Conservation (phyloP, 2,329 filamentous ascomycete species). For the Epichloe brachyelytri region DNA sequence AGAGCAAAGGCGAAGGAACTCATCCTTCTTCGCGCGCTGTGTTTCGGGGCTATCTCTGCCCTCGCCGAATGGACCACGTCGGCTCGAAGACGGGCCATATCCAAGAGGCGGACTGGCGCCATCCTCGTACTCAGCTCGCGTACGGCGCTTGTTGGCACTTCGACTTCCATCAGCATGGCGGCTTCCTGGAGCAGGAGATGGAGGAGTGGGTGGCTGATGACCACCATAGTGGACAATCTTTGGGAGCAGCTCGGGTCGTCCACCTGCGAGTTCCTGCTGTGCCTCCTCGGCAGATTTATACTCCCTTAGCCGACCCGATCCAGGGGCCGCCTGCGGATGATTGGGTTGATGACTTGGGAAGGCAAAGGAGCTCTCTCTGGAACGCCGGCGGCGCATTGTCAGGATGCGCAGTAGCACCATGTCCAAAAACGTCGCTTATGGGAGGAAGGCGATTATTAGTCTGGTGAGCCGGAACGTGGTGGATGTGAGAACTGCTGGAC, state of each 20-base stretch:
- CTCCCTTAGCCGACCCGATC: constrained; percentile 59
- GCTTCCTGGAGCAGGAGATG: constrained; percentile 54
- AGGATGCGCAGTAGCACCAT: constrained; percentile 53
- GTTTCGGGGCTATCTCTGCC: constrained; percentile 75
- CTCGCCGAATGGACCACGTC: constrained; percentile 63
- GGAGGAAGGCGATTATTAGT: constrained; percentile 87
- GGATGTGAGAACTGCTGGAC: constrained; percentile 76
- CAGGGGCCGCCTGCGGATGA: constrained; percentile 30
- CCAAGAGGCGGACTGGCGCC: constrained; percentile 77
- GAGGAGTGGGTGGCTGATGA: constrained; percentile 84
- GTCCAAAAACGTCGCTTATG: constrained; percentile 88
- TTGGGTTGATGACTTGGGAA: constrained; percentile 61
- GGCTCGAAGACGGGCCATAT: constrained; percentile 49
- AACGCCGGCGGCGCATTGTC: constrained; percentile 36
- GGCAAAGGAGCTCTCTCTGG: constrained; percentile 57
- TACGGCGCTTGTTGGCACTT: constrained; percentile 58
- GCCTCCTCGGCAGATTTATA: constrained; percentile 95
- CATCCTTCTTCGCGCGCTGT: constrained; percentile 76
- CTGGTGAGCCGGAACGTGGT: constrained; percentile 77
- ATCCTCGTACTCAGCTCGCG: constrained; percentile 86
- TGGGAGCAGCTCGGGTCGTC: constrained; percentile 82
- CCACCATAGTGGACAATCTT: constrained; percentile 93
- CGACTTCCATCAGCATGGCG: constrained; percentile 36
- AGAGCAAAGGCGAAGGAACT: constrained; percentile 77
- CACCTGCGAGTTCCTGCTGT: constrained; percentile 77